Base-by-base conservation (phyloP, 2,329 filamentous ascomycete genomes). In the Metarhizium rileyi region DNA sequence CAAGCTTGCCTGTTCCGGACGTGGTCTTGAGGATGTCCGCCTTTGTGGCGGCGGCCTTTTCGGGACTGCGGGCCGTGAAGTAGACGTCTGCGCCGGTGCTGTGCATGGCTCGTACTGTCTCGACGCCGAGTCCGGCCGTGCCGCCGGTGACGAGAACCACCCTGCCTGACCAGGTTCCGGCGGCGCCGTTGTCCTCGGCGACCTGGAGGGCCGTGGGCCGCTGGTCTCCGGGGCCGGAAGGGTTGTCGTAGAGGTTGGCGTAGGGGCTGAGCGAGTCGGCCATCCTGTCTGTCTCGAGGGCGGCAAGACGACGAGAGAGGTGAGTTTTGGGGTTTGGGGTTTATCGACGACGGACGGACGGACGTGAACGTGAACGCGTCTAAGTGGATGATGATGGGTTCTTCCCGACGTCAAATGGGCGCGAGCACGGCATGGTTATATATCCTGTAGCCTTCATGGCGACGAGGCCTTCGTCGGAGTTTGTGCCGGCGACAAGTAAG, bases 151-250 rank as follows among this genome's bases (percentile, higher is more conserved):
- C 26, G 26, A 48, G n/a, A 38, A 43, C 40, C 8, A 48, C 46
- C 36, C 40, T 30, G 27, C 46, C 46, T 26, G 36, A 8, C 23
- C 38, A 22, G 10, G 28, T 42, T 22, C 28, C 35, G 8, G 12
- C 43, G 25, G 40, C 36, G 16, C 46, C 36, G 10, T 42, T 26
- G 35, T 48, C 46, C 10, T 48, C 10, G 27, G 43, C 26, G 38
- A 48, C 27, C 20, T 41, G 52, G 14, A 50, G 46, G 22, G 50
- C 52, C 7, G 54, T 56, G 4, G 54, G 54, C 16, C 54, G 50
- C 16, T 45, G 44, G 36, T 53, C 52, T 18, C 54, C 54, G 2
- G 50, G 46, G 2, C 53, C 51, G 3, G 48, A 22, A 10, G 50
- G 53, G 18, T 48, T 41, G 18, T n/a, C 28, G 30, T 53, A 50